A percentile compares a stretch with the other conserved stretches of the same genome.
Conservation (phyloP, 495 filamentous ascomycete genomes). For the Aspergillus affinis region DNA sequence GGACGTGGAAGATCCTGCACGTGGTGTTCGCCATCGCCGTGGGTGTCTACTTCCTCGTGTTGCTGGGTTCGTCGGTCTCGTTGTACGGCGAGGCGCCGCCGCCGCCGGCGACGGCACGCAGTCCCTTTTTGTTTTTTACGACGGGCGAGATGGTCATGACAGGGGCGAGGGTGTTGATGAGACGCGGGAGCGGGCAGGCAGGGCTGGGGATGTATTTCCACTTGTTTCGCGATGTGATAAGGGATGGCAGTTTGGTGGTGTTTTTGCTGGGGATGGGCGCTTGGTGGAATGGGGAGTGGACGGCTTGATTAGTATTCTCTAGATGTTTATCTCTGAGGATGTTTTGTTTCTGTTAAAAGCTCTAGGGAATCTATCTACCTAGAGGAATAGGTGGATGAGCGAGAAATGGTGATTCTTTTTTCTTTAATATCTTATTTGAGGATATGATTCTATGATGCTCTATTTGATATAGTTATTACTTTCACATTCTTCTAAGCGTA, state of each 20-base stretch:
- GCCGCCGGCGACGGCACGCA: conserved; percentile 64
- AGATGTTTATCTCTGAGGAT: neutral
- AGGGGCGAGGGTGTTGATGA: conserved; percentile 62
- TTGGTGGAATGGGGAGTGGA: conserved; percentile 59
- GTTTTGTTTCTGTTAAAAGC: neutral
- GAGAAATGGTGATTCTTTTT: no score
- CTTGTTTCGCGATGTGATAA: conserved; percentile 54
- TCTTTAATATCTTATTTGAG: no score
- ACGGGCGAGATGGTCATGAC: conserved; percentile 76
- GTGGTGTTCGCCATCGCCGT: conserved; percentile 68
- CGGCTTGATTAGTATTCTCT: conserved; percentile 11
- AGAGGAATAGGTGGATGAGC: no score
- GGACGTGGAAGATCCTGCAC: conserved; percentile 77
- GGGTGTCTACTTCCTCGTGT: conserved; percentile 63
- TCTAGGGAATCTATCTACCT: no score
- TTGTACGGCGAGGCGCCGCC: conserved; percentile 48
- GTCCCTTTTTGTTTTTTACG: conserved; percentile 75
- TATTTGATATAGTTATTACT: neutral
- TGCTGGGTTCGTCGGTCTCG: conserved; percentile 37
- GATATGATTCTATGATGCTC: neutral
- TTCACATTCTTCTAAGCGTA: no score
- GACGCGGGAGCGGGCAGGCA: conserved; percentile 37
- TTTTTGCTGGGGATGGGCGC: conserved; percentile 74
- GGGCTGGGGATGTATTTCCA: conserved; percentile 60
- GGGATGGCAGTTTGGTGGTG: conserved; percentile 73